Conservation (phyloP, 2,329 filamentous ascomycete species). For the Kalmusia sp. region DNA sequence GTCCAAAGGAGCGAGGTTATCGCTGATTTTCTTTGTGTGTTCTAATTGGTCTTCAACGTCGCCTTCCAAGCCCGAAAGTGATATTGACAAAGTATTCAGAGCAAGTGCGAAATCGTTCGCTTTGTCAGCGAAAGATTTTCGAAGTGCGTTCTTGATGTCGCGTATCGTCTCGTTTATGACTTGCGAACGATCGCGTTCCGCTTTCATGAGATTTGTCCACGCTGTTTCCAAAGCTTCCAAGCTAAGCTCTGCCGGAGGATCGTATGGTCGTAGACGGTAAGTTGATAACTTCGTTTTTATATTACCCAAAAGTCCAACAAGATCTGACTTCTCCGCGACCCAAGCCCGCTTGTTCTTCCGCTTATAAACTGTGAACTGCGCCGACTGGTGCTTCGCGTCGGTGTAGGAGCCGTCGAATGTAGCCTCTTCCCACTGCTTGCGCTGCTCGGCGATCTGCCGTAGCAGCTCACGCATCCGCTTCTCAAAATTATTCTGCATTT, state of each 20-base stretch:
- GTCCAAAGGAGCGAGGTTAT: conserved; percentile 87
- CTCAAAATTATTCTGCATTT: conserved; percentile 98
- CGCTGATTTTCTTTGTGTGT: conserved; percentile 84
- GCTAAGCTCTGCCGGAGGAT: conserved; percentile 83
- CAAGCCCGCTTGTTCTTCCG: conserved; percentile 88
- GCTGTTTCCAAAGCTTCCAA: conserved; percentile 82
- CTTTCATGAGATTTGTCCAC: conserved; percentile 80
- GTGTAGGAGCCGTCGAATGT: conserved; percentile 89
- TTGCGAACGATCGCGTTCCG: conserved; percentile 88
- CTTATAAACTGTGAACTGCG: conserved; percentile 87
- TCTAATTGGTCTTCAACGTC: conserved; percentile 93
- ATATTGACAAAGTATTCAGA: conserved; percentile 91
- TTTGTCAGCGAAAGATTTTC: conserved; percentile 94
- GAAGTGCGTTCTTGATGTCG: conserved; percentile 96
- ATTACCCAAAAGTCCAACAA: conserved; percentile 91
- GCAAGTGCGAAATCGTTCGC: conserved; percentile 97
- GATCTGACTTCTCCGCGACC: conserved; percentile 97
- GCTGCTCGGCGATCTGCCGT: conserved; percentile 74
- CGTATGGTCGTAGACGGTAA: conserved; percentile 88
- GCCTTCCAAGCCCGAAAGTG: conserved; percentile 95
- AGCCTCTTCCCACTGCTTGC: conserved; percentile 77
- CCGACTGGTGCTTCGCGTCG: conserved; percentile 87
- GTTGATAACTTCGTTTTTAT: conserved; percentile 99
- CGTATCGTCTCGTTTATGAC: conserved; percentile 97
- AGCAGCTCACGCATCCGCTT: conserved; percentile 85